Evolutionary conservation across 108 stramenopile genomes (phyloP).

Genomic region (Poteriospumella lacustris): DNA sequence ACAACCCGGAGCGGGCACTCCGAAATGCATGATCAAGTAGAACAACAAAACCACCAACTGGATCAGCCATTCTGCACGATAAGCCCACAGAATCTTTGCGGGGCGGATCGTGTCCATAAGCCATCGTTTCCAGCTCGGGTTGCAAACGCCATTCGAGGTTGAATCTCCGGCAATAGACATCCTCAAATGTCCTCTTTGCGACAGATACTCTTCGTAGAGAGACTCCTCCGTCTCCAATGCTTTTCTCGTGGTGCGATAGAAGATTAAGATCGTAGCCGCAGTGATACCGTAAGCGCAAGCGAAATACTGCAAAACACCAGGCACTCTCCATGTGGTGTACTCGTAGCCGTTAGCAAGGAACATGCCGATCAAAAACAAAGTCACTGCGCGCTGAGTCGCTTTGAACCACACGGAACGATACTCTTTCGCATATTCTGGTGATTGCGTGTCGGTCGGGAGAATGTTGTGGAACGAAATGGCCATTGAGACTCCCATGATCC

Average conservation of each 20-base stretch:
- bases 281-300: neutral
- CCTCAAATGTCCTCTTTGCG: neutral
- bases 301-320: conserved; percentile 43
- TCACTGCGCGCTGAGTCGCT: neutral
- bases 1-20: conserved; percentile 25
- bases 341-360: conserved; percentile 30
- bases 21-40: neutral
- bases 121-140: too few relatives aligned
- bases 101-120: neutral
- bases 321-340: conserved; percentile 16
- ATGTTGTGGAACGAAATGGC: conserved; percentile 3
- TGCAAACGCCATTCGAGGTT: too few relatives aligned
- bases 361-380: conserved; percentile 26
- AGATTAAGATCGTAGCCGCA: conserved; percentile 24
- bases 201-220: neutral
- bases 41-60: neutral
- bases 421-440: conserved; percentile 14
- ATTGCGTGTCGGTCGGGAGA: neutral
- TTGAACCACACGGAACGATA: neutral
- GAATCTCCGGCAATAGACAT: neutral
- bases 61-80: conserved; percentile 14
- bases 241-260: neutral
- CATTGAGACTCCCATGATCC: conserved; percentile 39
- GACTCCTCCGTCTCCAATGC: neutral
- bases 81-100: neutral